Conservation (phyloP, 768 basidiomycete species). For the Mycena venus region DNA sequence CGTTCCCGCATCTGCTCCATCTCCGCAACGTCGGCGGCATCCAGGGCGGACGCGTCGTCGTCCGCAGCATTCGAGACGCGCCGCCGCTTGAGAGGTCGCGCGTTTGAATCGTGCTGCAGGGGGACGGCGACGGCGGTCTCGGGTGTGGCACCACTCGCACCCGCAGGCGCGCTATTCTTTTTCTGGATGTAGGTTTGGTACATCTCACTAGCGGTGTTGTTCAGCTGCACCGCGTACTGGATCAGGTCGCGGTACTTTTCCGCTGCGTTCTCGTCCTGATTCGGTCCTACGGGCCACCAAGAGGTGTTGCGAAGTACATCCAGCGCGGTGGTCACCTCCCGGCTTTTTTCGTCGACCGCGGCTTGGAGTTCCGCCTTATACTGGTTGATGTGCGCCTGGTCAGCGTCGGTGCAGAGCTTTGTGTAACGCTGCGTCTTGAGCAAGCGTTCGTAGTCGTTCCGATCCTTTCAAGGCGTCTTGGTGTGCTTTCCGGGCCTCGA, state of each 20-base stretch:
- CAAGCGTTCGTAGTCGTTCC: conserved; percentile 21
- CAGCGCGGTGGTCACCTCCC: conserved; percentile 31
- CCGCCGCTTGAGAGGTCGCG: conserved; percentile 46
- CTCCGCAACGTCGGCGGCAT: conserved; percentile 36
- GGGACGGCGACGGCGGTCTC: conserved; percentile 31
- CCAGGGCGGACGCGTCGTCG: conserved; percentile 28
- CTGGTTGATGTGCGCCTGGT: conserved; percentile 23
- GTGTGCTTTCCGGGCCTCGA: conserved; percentile 16
- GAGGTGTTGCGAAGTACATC: conserved; percentile 37
- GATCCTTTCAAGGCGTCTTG: neutral
- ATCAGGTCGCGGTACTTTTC: conserved; percentile 39
- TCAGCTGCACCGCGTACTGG: conserved; percentile 37
- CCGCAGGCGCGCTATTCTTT: neutral
- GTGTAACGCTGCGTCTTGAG: conserved; percentile 26
- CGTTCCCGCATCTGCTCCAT: conserved; percentile 35
- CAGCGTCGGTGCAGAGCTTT: conserved; percentile 26
- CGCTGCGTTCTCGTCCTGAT: conserved; percentile 33
- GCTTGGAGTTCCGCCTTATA: conserved; percentile 37
- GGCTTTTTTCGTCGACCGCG: conserved; percentile 36
- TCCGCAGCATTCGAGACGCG: conserved; percentile 35
- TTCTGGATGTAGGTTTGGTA: conserved; percentile 35
- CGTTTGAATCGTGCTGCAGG: conserved; percentile 6
- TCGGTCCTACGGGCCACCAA: conserved; percentile 45
- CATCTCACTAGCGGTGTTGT: conserved; percentile 38
- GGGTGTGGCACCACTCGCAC: neutral